These are phyloP conservation scores for Aspergillus vadensis DNA, from an alignment of 2,329 filamentous ascomycete genomes.

Conservation along the genomic window DNA sequence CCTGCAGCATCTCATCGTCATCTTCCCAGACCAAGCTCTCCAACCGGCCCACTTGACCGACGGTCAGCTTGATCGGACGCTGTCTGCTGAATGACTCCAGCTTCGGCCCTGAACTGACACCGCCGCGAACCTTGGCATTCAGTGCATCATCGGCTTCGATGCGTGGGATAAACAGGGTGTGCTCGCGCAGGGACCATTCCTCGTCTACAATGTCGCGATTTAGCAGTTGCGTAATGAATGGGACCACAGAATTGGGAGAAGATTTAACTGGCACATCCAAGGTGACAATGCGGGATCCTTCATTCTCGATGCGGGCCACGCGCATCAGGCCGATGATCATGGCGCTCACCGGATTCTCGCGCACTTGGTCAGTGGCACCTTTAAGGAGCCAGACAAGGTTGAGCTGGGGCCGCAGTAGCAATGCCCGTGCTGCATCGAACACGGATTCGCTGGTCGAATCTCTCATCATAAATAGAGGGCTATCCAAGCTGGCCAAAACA, in stretches of 20 bases:
- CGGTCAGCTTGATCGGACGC: background rate
- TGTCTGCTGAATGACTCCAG: background rate
- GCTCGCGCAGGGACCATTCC: conserved; percentile 2
- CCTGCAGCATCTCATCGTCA: background rate
- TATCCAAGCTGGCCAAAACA: background rate
- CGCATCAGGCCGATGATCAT: background rate
- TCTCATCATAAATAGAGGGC: background rate
- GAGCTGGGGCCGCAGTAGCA: background rate
- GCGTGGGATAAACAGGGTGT: conserved; percentile 5
- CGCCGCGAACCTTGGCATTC: conserved; percentile 4
- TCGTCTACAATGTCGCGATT: conserved; percentile 1
- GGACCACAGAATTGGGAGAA: background rate
- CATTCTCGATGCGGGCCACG: conserved; percentile 1
- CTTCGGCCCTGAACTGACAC: background rate
- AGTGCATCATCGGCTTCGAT: conserved; percentile 2
- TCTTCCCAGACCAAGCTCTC: conserved; percentile 6
- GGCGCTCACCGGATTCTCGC: background rate
- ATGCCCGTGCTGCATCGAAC: background rate
- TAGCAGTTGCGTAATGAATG: background rate
- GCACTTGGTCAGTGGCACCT: conserved; percentile 1
- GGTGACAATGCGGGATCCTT: background rate
- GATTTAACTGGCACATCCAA: background rate
- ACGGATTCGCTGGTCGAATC: background rate
- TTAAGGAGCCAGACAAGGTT: conserved; percentile 2
- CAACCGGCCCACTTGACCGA: conserved; percentile 1